phyloP scores from a whole-genome alignment of 1,284 basidiomycete species.

The Ganoderma resinaceum region DNA sequence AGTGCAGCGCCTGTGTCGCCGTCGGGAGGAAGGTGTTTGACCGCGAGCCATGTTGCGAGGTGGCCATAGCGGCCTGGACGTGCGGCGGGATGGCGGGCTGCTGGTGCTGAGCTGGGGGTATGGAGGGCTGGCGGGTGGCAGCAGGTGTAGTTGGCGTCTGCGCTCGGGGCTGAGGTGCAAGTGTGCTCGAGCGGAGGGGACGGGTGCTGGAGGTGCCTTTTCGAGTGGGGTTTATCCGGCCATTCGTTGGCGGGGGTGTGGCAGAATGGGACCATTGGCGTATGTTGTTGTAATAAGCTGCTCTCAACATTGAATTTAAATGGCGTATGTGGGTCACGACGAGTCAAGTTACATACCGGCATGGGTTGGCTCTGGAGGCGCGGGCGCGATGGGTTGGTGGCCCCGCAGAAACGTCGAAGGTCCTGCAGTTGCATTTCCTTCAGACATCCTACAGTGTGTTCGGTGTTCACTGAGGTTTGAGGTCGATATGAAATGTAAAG shows the following conservation, averaged over 20 bases:
- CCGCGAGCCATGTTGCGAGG: conserved; percentile 47
- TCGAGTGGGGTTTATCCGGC: conserved; percentile 38
- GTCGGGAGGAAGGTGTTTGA: conserved; percentile 58
- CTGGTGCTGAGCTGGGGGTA: conserved; percentile 19
- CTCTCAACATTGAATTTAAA: conserved; percentile 1
- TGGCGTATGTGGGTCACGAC: background rate
- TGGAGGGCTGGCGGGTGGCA: conserved; percentile 26
- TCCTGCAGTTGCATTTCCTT: conserved; percentile 27
- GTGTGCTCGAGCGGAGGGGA: conserved; percentile 44
- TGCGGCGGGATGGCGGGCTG: conserved; percentile 11
- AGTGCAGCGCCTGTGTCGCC: conserved; percentile 75
- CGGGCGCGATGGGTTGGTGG: conserved; percentile 31
- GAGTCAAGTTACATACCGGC: conserved; percentile 29
- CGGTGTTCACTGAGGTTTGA: background rate
- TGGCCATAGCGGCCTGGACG: conserved; percentile 12
- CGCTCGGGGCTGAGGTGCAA: conserved; percentile 38
- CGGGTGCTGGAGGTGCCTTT: conserved; percentile 40
- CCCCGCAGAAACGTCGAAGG: conserved; percentile 29
- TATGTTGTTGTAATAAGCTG: conserved; percentile 70
- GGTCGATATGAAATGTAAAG: background rate
- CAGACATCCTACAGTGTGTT: conserved; percentile 15
- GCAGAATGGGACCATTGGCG: conserved; percentile 64
- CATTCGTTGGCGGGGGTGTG: conserved; percentile 55
- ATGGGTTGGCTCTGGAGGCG: conserved; percentile 30
- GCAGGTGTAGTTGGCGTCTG: conserved; percentile 35